phyloP scores from a whole-genome alignment of 768 basidiomycete species.

The Boletus fagicola region DNA sequence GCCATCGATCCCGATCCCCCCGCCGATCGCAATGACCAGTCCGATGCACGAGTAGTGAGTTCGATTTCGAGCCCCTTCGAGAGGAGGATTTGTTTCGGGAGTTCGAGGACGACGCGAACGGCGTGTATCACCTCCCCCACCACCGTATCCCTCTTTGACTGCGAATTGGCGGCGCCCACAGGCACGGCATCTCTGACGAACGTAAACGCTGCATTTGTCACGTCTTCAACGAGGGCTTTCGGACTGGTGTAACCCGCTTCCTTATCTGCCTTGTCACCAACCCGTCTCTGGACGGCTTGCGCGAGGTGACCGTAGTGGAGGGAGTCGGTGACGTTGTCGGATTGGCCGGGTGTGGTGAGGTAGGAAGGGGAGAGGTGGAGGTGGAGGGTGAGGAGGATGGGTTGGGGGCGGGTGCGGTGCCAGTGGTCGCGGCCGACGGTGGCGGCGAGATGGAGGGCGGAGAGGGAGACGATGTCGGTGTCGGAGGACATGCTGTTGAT shows the following conservation, averaged over 20 bases:
- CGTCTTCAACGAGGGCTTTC: slow-evolving; percentile 35
- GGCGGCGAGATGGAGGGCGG: too few relatives aligned
- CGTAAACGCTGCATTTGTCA: slow-evolving; percentile 37
- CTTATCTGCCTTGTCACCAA: slow-evolving; percentile 9
- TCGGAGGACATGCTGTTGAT: too few relatives aligned
- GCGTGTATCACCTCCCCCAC: slow-evolving; percentile 12
- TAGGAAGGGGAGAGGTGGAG: too few relatives aligned
- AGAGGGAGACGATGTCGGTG: too few relatives aligned
- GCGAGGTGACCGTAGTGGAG: too few relatives aligned
- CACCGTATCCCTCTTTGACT: not conserved
- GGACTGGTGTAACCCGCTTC: slow-evolving; percentile 28
- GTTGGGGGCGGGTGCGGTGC: too few relatives aligned
- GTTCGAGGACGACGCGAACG: slow-evolving; percentile 42
- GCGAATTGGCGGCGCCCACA: not conserved
- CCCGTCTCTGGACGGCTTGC: slow-evolving; percentile 30
- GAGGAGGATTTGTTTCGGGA: slow-evolving; percentile 53
- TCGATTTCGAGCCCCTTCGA: slow-evolving; percentile 45
- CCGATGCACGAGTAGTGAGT: slow-evolving; percentile 24
- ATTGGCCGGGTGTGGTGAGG: too few relatives aligned
- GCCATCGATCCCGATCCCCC: not conserved
- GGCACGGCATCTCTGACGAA: slow-evolving; percentile 37
- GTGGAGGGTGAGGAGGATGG: too few relatives aligned
- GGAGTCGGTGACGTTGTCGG: too few relatives aligned
- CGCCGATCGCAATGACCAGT: not conserved
- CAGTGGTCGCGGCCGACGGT: too few relatives aligned